phyloP scores from a whole-genome alignment of 2,329 filamentous ascomycete species.

The Magnaporthales sp. region DNA sequence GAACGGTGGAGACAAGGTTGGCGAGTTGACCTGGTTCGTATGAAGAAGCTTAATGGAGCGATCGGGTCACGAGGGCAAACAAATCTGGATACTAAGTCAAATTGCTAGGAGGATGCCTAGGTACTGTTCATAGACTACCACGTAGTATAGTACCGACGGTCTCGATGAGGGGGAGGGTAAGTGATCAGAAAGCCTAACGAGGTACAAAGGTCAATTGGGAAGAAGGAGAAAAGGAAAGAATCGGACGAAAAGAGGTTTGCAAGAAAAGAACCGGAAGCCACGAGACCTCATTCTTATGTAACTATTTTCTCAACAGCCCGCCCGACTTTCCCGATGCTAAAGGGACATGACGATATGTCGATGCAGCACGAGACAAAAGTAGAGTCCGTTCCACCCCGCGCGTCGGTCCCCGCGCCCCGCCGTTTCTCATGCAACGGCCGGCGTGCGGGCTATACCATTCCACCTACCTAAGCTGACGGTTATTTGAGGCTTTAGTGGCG shows the following conservation, averaged over 20 bases:
- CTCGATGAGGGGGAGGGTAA: not conserved
- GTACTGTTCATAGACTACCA: not conserved
- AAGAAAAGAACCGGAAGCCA: not conserved
- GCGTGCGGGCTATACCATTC: not conserved
- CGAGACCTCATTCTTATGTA: not conserved
- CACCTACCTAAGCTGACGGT: not conserved
- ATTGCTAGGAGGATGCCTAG: not conserved
- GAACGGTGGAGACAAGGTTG: not conserved
- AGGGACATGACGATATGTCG: not conserved
- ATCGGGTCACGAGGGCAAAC: not conserved
- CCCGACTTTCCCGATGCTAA: not conserved
- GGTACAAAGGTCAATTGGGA: not conserved
- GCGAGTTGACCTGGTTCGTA: not conserved
- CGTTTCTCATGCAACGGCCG: not conserved
- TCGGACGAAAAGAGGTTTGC: not conserved
- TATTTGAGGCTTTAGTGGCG: not conserved
- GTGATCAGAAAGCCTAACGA: not conserved
- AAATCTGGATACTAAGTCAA: not conserved
- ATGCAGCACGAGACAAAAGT: not conserved
- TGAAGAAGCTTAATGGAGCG: not conserved
- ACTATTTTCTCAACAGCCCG: not conserved
- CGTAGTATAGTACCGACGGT: not conserved
- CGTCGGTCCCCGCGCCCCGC: not conserved
- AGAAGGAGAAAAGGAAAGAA: not conserved
- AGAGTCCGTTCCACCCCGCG: not conserved